phyloP scores from a whole-genome alignment of 1,284 basidiomycete species.

The Cystobasidiaceae sp. region DNA sequence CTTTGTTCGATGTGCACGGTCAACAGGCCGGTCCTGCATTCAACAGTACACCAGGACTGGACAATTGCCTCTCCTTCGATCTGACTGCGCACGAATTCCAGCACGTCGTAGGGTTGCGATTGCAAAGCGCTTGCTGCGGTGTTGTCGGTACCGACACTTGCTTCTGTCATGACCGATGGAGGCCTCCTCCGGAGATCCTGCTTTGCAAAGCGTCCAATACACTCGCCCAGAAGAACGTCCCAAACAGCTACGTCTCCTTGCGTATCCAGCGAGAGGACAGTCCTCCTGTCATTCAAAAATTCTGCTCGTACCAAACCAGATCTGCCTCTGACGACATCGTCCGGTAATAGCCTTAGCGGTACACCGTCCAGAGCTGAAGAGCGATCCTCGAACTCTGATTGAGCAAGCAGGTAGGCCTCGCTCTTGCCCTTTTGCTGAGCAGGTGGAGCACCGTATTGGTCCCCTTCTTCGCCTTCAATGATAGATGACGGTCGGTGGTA shows the following conservation, averaged over 20 bases:
- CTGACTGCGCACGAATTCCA: constrained; percentile 78
- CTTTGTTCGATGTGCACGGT: constrained; percentile 78
- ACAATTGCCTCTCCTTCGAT: constrained; percentile 90
- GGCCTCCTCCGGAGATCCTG: constrained; percentile 56
- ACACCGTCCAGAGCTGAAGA: constrained; percentile 74
- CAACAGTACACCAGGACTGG: constrained; percentile 76
- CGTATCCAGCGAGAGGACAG: constrained; percentile 86
- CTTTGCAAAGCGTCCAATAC: constrained; percentile 64
- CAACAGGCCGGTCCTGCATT: constrained; percentile 82
- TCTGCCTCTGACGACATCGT: constrained; percentile 68
- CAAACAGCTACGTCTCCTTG: constrained; percentile 77
- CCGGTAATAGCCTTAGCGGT: constrained; percentile 60
- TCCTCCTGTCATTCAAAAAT: constrained; percentile 77
- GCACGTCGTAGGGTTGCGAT: constrained; percentile 56
- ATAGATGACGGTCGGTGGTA: constrained; percentile 15
- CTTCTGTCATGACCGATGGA: background rate
- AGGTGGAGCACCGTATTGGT: background rate
- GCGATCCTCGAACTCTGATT: constrained; percentile 61
- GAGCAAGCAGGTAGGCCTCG: constrained; percentile 15
- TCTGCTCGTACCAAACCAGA: constrained; percentile 74
- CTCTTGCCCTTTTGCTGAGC: background rate
- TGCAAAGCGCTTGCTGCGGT: background rate
- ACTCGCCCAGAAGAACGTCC: constrained; percentile 77
- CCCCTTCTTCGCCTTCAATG: constrained; percentile 16
- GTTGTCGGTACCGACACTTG: background rate